Evolutionary conservation across 306 rosid species (phyloP), one percentile per base, ranked within the genome.

Genomic region (Lathyrus sativus): DNA sequence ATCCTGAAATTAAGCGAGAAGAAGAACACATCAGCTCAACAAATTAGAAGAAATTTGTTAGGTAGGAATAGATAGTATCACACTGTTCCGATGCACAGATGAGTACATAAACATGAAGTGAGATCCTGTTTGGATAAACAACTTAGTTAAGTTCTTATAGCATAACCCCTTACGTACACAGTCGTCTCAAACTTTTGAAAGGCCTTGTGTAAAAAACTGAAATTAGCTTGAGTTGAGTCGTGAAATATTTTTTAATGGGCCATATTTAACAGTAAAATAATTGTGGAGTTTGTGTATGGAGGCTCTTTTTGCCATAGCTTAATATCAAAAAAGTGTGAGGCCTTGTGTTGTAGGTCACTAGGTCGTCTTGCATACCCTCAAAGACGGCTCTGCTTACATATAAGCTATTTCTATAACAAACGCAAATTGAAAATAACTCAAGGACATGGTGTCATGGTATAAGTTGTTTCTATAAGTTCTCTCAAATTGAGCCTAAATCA

Each of bases 1-100:
- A 54, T 61, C 67, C 14, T 45, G 18, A 74, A 74, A 64, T 43
- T 45, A 61, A 63, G 51, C n/a, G 28, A 17, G 63, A 57, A 15
- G 62, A 56, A 38, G 8, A 50, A 59, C 58, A 42, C 35, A 43
- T 24, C 41, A 37, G 11, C 29, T 39, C 42, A 11, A 19, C 42
- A 18, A 60, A 65, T 43, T 54, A 46, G 37, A 65, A 14, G 6
- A 60, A 61, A 24, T 44, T 66, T 31, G 75, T 41, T 15, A 37
- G 12, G 67, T 17, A 17, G 17, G 62, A 56, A 28, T 18, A 24
- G 17, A 51, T 22, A 19, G 11, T 12, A 59, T 28, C 75, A 62
- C 39, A 31, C 11, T 49, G 24, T 67, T 59, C 44, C 48, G 5
- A 70, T 65, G 48, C 71, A 75, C 15, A 48, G 15, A 55, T 55